Evolutionary conservation across 2,329 filamentous ascomycete species (phyloP), one percentile per base, ranked within the genome.

Genomic region (Xylariales sp.): DNA sequence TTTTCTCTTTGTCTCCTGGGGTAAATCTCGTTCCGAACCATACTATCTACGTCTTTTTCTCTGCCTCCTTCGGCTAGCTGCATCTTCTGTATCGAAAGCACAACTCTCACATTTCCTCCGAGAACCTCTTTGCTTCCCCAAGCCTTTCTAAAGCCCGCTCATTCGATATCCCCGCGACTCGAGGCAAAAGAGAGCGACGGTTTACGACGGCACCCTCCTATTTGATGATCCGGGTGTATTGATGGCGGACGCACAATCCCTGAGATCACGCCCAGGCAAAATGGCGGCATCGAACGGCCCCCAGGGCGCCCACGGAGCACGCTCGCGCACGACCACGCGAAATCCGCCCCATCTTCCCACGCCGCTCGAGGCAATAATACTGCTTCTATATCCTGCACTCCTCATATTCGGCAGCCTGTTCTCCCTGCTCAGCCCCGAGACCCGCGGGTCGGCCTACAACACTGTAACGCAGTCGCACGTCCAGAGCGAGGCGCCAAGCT

Each of bases 331-430:
- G 35, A 51, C 53, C 4, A 53, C 48, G 28, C 69, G 70, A 44
- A 68, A 60, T 50, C 62, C 67, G 29, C 83, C 85, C 3, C 79
- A 76, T 61, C 69, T 88, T 3, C 86, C 85, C 5, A 88, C 85
- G 3, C 70, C 74, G 7, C 69, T 83, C 53, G 86, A 94, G 57
- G 63, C 72, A 17, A 51, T 77, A 40, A 67, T 83, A 16, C 74
- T 95, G 20, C 60, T 68, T 3, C 49, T 87, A 43, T 97, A 95
- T 66, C 91, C 91, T 4, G 51, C 68, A 18, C 83, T 90, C 6
- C 80, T 98, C 41, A 46, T 88, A 39, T 76, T 95, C 48, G 93
- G 93, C 48, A 85, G 87, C 19, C 55, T 94, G 48, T 96, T 88
- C 72, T 83, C 84, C 31, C 66, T 79, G 24, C 64, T 97, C 37